Evolutionary conservation across 495 filamentous ascomycete species (phyloP).

Genomic region (Trypethelium eluteriae): DNA sequence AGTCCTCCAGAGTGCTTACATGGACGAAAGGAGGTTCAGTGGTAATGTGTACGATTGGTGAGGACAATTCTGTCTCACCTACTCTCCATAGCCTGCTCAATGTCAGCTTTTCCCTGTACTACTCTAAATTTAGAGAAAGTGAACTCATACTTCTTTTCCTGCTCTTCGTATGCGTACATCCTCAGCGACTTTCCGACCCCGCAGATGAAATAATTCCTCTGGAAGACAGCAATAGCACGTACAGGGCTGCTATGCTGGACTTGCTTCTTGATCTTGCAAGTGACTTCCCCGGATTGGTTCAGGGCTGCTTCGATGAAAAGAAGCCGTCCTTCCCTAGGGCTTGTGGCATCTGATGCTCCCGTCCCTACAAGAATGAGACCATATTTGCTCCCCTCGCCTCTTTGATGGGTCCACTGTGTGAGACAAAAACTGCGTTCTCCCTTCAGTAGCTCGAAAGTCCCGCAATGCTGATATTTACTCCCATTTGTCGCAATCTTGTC

Average conservation of each 20-base stretch:
- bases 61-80: conserved; percentile 23
- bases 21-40: conserved; percentile 27
- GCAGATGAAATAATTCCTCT: conserved; percentile 1
- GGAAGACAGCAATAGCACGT: conserved; percentile 1
- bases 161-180: conserved; percentile 19
- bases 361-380: conserved; percentile 26
- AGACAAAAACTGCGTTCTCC: conserved; percentile 25
- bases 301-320: conserved; percentile 18
- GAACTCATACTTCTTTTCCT: conserved; percentile 19
- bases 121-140: neutral
- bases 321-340: conserved; percentile 17
- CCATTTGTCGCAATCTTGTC: neutral
- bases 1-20: conserved; percentile 32
- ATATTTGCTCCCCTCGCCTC: conserved; percentile 16
- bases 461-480: neutral
- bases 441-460: conserved; percentile 9
- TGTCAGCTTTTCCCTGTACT: conserved; percentile 10
- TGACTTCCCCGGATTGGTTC: neutral
- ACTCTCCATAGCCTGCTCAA: conserved; percentile 16
- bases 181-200: neutral
- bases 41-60: conserved; percentile 28
- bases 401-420: conserved; percentile 24
- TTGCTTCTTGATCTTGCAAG: conserved; percentile 8
- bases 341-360: conserved; percentile 5
- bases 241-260: neutral